These are phyloP conservation scores for Epichloe elymi DNA, from an alignment of 2,329 filamentous ascomycete species.

Conservation along the genomic window DNA sequence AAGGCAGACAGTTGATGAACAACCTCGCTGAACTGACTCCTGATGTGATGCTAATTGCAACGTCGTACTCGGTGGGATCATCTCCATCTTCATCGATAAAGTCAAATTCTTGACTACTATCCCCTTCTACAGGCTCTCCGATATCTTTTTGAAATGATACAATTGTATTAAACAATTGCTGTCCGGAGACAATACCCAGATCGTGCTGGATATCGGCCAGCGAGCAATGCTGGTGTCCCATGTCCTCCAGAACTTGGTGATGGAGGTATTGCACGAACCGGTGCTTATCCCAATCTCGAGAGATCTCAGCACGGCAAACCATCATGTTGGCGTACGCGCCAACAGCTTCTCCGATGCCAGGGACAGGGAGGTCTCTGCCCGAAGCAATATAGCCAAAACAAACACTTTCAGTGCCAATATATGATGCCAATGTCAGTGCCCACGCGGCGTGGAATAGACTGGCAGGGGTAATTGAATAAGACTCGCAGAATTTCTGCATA, in stretches of 20 bases:
- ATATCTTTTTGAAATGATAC: conserved; percentile 17
- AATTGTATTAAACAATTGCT: conserved; percentile 18
- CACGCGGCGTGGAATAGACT: conserved; percentile 38
- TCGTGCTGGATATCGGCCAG: conserved; percentile 30
- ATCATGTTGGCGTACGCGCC: conserved; percentile 44
- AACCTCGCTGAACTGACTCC: neutral
- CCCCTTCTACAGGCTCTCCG: neutral
- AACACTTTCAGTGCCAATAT: conserved; percentile 32
- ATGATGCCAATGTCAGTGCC: conserved; percentile 34
- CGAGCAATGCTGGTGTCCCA: conserved; percentile 36
- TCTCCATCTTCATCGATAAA: conserved; percentile 7
- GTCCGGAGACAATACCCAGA: conserved; percentile 10
- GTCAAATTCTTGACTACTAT: neutral
- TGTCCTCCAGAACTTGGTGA: conserved; percentile 29
- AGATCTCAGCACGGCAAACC: conserved; percentile 31
- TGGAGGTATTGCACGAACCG: conserved; percentile 24
- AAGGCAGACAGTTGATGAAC: conserved; percentile 1
- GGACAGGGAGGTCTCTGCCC: conserved; percentile 37
- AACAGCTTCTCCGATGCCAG: conserved; percentile 32
- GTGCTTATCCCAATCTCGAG: conserved; percentile 9
- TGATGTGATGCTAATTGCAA: conserved; percentile 12
- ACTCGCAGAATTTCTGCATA: conserved; percentile 22
- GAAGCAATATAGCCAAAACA: conserved; percentile 42
- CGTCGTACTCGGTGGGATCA: conserved; percentile 14
- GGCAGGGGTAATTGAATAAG: conserved; percentile 30